Percentiles rank a stretch among this genome's conserved stretches.
Evolutionary conservation across 202 grass and related monocot species (phyloP).

Genomic region (Schoenoplectus triqueter): DNA sequence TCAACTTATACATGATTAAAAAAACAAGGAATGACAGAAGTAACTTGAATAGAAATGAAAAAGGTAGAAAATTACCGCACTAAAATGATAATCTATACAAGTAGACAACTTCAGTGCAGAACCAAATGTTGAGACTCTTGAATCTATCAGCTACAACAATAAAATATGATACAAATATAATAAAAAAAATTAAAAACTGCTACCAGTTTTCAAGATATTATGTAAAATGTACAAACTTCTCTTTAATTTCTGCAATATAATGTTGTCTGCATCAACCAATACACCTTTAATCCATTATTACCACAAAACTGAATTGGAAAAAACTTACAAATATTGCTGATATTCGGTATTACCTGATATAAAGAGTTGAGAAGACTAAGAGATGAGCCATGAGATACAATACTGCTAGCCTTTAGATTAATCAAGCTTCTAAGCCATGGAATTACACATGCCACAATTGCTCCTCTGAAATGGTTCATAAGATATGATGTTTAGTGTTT

Average conservation of each 20-base stretch:
- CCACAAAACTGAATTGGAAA: constrained; percentile 8
- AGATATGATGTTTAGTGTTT: constrained; percentile 18
- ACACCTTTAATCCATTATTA: neutral
- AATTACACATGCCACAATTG: constrained; percentile 65
- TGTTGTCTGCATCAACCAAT: neutral
- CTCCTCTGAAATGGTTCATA: constrained; percentile 52
- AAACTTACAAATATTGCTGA: constrained; percentile 28
- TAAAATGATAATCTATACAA: constrained; percentile 71
- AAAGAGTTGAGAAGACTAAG: constrained; percentile 74
- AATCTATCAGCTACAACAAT: constrained; percentile 75
- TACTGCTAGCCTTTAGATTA: constrained; percentile 69
- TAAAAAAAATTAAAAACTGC: constrained; percentile 9
- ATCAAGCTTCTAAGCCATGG: constrained; percentile 83
- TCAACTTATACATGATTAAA: neutral
- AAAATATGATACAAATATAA: constrained; percentile 35
- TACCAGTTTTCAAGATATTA: neutral
- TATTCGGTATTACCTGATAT: constrained; percentile 61
- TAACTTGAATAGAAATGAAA: neutral
- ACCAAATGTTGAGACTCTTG: constrained; percentile 79
- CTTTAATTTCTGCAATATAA: neutral
- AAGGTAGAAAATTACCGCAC: constrained; percentile 47
- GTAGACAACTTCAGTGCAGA: constrained; percentile 74
- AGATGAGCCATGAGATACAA: constrained; percentile 83
- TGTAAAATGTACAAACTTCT: neutral
- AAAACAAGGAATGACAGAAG: neutral